Conservation (phyloP, 139 green algal genomes). For the Pleodorina starrii region DNA sequence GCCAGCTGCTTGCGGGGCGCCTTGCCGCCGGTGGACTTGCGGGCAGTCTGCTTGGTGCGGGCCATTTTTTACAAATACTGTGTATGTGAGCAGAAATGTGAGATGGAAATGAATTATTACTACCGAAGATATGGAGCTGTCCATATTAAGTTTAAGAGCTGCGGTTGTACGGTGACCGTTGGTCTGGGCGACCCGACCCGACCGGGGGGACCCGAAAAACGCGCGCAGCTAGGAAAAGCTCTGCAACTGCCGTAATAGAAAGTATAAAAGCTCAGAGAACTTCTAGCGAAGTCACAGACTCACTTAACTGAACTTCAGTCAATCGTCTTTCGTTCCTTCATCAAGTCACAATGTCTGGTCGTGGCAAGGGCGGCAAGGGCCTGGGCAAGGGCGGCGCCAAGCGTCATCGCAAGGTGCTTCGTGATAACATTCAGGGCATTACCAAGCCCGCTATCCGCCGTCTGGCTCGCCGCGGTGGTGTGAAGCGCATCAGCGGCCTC, state of each 20-base stretch:
- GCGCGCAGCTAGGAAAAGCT: background rate
- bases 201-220: background rate
- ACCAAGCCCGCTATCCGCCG: conserved; percentile 91
- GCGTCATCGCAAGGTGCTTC: conserved; percentile 94
- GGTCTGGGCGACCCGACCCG: background rate
- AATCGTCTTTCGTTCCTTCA: background rate
- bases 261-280: background rate
- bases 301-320: background rate
- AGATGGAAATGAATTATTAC: no score
- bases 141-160: conserved; percentile 59
- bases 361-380: conserved; percentile 95
- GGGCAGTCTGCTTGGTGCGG: conserved; percentile 91
- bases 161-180: conserved; percentile 31
- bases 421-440: conserved; percentile 96
- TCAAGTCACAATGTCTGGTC: conserved; percentile 83
- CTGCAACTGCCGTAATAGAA: background rate
- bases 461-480: conserved; percentile 87
- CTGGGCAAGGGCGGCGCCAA: conserved; percentile 94
- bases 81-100: background rate
- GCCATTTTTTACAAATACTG: conserved; percentile 68
- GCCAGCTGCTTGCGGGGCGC: conserved; percentile 96
- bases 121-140: background rate
- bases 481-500: conserved; percentile 92
- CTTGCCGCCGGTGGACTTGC: conserved; percentile 92
- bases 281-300: background rate